A percentile compares a stretch with the other conserved stretches of the same genome.
Evolutionary conservation across 371 early-diverging fungal species (phyloP).

Genomic region (Parasitella parasitica): DNA sequence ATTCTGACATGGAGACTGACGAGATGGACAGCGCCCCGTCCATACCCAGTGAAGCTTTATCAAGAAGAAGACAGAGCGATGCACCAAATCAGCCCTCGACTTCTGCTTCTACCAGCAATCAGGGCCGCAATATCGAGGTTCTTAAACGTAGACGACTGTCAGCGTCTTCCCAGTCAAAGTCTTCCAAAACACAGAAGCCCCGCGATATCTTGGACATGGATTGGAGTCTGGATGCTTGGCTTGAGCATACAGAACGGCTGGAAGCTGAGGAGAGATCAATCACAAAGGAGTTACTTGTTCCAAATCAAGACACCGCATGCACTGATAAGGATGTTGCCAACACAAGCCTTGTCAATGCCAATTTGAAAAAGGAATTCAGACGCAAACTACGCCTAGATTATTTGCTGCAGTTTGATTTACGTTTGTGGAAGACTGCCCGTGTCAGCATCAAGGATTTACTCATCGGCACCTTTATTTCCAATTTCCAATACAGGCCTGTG

Average conservation of each 20-base stretch:
- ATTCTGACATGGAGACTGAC: neutral
- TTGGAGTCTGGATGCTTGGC: constrained; percentile 38
- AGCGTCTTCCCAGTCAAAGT: constrained; percentile 17
- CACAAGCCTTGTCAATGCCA: constrained; percentile 8
- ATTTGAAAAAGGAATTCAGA: constrained; percentile 37
- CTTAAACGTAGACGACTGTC: constrained; percentile 21
- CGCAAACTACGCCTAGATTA: constrained; percentile 75
- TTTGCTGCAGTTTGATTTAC: constrained; percentile 78
- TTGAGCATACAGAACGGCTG: constrained; percentile 27
- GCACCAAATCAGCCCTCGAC: neutral
- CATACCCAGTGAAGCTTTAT: neutral
- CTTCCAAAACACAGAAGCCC: constrained; percentile 16
- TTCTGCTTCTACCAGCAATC: neutral
- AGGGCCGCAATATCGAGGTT: constrained; percentile 5
- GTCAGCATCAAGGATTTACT: constrained; percentile 78
- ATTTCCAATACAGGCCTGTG: constrained; percentile 75
- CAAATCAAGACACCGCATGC: neutral
- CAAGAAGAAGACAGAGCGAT: constrained; percentile 11
- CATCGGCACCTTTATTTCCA: constrained; percentile 81
- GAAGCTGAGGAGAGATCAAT: constrained; percentile 29
- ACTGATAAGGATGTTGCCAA: neutral
- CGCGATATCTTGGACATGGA: constrained; percentile 39
- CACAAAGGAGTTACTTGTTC: constrained; percentile 24
- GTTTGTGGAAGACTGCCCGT: constrained; percentile 88
- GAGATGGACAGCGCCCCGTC: neutral